Evolutionary conservation across 306 rosid genomes (phyloP), one percentile per base, ranked within the genome.

Genomic region (Sophora flavescens): DNA sequence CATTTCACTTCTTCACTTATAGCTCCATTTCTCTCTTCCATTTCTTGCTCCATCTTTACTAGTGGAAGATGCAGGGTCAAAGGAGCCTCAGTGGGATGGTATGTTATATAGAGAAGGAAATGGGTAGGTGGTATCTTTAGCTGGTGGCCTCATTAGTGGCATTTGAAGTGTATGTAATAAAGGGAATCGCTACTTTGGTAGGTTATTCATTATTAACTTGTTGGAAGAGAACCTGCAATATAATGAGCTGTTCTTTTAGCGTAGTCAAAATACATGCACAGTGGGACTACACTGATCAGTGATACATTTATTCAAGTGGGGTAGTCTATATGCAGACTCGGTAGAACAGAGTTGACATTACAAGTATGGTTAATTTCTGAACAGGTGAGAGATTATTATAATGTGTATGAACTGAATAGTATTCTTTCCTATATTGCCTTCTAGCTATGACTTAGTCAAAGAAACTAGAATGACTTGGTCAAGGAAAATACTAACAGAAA

Each of bases 1-100:
- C 78, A 82, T 30, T 84, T 87, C 54, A 74, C 82, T 30, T 70
- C 74, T 3, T 87, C 85, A 52, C 48, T 50, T 66, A 0, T 14
- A 2, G 41, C 78, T 28, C 6, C 8, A n/a, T 54, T 72, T 72
- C 56, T 35, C 38, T 51, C 79, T 59, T 57, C 74, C 76, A 59
- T 77, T 62, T 85, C 74, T 59, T 59, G 67, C 48, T 73, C 83
- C 71, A 75, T 81, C 16, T 71, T 33, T 30, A 22, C 6, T 56
- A 28, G 33, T 47, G 44, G 3, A 78, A 70, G 76, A 45, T 22
- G 26, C 18, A 38, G 38, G 59, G 39, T 41, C 15, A 9, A 18
- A 17, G 42, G 61, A 47, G 68, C 64, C 52, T 65, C 9, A 15
- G 14, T 71, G 10, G n/a, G 65, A 70, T 54, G 72, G 14, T 62